Conservation (phyloP, 2,329 filamentous ascomycete genomes). For the Venturia carpophila region DNA sequence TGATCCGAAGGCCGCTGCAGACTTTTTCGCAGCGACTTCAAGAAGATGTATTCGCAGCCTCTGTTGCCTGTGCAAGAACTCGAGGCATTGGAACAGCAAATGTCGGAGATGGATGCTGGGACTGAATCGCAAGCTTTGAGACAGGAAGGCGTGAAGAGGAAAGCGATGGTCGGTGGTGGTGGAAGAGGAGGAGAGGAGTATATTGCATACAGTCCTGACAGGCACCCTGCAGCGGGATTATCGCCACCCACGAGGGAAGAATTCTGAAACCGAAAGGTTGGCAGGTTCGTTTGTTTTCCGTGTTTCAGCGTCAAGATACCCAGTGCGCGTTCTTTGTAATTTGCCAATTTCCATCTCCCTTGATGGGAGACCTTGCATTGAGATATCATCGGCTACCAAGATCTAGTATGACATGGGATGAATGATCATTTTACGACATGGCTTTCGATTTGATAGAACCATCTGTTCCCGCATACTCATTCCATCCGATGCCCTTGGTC, state of each 20-base stretch:
- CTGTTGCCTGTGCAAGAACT: not conserved
- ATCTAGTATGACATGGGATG: too few relatives aligned
- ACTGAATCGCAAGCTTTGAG: not conserved
- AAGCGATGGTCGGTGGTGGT: not conserved
- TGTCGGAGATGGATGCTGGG: constrained; percentile 9
- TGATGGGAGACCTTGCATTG: too few relatives aligned
- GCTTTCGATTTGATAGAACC: too few relatives aligned
- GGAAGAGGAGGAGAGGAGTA: not conserved
- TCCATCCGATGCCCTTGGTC: too few relatives aligned
- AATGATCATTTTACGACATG: too few relatives aligned
- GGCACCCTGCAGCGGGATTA: not conserved
- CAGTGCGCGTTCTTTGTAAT: not conserved
- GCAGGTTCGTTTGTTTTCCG: not conserved
- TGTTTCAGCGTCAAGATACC: not conserved
- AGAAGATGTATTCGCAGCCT: not conserved
- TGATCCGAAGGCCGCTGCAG: constrained; percentile 1
- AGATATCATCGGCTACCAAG: not conserved
- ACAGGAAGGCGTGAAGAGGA: not conserved
- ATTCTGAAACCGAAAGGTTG: not conserved
- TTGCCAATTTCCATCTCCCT: too few relatives aligned
- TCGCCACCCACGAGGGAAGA: not conserved
- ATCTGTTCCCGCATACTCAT: too few relatives aligned
- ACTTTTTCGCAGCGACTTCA: not conserved
- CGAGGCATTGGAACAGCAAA: constrained; percentile 4
- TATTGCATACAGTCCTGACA: not conserved